These are phyloP conservation scores for Pelargonium myrrhifolium DNA, from an alignment of 441 rosid species.

Conservation along the genomic window DNA sequence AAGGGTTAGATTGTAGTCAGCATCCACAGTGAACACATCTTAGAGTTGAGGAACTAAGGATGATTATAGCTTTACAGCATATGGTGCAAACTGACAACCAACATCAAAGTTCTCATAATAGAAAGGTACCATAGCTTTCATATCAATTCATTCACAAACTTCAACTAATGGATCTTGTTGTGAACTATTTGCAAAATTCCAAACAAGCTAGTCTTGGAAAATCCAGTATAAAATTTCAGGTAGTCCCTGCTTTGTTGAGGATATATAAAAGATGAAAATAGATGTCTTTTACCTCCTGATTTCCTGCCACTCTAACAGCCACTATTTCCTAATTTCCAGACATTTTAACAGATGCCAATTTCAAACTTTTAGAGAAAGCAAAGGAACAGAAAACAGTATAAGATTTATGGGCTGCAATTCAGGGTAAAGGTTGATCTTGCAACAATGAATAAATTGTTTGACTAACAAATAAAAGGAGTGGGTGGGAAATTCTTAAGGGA, in stretches of 20 bases:
- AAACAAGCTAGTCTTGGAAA: neutral
- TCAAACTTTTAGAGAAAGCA: neutral
- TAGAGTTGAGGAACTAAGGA: conserved; percentile 8
- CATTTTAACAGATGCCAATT: too few relatives aligned
- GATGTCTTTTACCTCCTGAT: neutral
- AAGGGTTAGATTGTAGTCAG: conserved; percentile 20
- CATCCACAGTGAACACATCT: conserved; percentile 10
- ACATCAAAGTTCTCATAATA: neutral
- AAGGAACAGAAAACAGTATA: neutral
- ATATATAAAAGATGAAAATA: neutral
- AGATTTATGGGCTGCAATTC: neutral
- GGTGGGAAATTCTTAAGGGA: neutral
- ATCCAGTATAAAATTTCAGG: neutral
- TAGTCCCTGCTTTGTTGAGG: neutral
- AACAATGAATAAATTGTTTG: neutral
- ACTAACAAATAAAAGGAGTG: conserved; percentile 1
- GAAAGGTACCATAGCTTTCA: neutral
- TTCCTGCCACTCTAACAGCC: too few relatives aligned
- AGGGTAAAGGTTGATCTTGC: neutral
- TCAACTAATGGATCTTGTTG: neutral
- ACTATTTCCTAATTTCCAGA: too few relatives aligned
- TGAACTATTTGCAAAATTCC: neutral
- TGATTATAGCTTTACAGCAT: conserved; percentile 8
- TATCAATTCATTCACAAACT: neutral
- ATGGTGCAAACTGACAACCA: neutral